Conservation (phyloP, 805 yeast species). For the Metschnikowia henanensis region DNA sequence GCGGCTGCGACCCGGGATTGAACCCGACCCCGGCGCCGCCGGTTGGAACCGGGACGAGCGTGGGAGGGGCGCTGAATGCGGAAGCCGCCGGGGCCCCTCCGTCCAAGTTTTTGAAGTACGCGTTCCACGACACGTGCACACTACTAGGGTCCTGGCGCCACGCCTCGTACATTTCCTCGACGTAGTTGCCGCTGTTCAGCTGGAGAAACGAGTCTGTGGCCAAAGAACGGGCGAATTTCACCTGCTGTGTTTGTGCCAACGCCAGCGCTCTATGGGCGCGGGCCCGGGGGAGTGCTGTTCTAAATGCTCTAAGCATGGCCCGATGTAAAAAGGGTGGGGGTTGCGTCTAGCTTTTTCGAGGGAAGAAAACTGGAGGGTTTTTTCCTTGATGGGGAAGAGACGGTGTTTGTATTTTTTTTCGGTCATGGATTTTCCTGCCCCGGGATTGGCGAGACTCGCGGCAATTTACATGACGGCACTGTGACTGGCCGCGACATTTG, state of each 20-base stretch:
- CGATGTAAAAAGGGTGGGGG: neutral
- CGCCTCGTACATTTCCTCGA: constrained; percentile 96
- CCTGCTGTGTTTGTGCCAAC: constrained; percentile 9
- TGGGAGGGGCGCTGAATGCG: constrained; percentile 93
- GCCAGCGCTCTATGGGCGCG: constrained; percentile 31
- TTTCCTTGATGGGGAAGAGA: constrained; percentile 2
- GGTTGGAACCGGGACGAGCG: constrained; percentile 76
- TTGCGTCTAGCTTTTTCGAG: neutral
- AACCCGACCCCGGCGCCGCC: constrained; percentile 64
- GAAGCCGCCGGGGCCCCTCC: constrained; percentile 62
- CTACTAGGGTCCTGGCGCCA: constrained; percentile 89
- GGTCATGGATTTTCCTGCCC: constrained; percentile 11
- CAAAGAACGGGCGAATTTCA: constrained; percentile 22
- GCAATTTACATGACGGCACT: neutral
- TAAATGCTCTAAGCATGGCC: constrained; percentile 45
- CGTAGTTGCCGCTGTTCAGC: constrained; percentile 83
- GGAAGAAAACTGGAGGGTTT: constrained; percentile 7
- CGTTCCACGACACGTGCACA: constrained; percentile 96
- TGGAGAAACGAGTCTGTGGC: constrained; percentile 76
- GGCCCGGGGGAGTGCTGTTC: constrained; percentile 36
- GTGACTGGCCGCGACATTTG: constrained; percentile 8
- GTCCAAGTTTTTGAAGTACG: constrained; percentile 90
- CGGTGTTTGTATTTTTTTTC: constrained; percentile 1
- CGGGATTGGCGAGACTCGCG: constrained; percentile 13
- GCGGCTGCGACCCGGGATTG: constrained; percentile 52